These are phyloP conservation scores for Pholiota molesta DNA, from an alignment of 768 basidiomycete genomes.

Conservation along the genomic window DNA sequence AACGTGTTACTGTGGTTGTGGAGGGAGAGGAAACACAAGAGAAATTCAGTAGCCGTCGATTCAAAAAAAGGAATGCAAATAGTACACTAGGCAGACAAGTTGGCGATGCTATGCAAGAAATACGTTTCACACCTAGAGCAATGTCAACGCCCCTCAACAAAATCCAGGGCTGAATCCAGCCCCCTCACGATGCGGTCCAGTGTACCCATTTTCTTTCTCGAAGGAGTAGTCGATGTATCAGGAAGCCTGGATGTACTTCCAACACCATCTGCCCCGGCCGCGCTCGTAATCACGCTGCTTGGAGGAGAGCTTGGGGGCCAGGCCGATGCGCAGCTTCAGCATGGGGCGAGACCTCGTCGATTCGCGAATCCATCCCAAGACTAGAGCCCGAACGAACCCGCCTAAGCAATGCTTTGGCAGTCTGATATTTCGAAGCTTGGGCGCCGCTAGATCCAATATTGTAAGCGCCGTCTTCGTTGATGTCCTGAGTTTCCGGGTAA, in stretches of 20 bases:
- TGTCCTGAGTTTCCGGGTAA: neutral
- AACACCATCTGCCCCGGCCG: neutral
- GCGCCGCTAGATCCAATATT: neutral
- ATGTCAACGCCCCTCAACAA: slow-evolving; percentile 24
- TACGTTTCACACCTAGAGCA: no score
- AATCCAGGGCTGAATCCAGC: slow-evolving; percentile 30
- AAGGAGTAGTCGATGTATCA: slow-evolving; percentile 6
- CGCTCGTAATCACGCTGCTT: neutral
- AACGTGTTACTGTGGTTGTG: neutral
- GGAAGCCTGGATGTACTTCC: neutral
- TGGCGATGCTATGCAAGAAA: no score
- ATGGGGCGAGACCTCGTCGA: slow-evolving; percentile 11
- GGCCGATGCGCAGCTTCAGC: slow-evolving; percentile 3
- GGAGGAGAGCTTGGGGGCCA: neutral
- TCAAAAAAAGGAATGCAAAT: neutral
- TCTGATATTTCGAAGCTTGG: slow-evolving; percentile 5
- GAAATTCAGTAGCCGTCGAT: neutral
- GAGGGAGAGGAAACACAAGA: neutral
- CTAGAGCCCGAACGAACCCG: slow-evolving; percentile 38
- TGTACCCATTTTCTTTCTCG: slow-evolving; percentile 33
- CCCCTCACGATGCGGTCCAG: slow-evolving; percentile 31
- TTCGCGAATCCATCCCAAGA: slow-evolving; percentile 24
- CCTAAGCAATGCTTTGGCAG: slow-evolving; percentile 28
- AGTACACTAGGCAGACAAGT: no score
- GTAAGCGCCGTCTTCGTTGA: neutral